These are phyloP conservation scores for Rosa lucieae DNA, from an alignment of 306 rosid species.

Conservation along the genomic window DNA sequence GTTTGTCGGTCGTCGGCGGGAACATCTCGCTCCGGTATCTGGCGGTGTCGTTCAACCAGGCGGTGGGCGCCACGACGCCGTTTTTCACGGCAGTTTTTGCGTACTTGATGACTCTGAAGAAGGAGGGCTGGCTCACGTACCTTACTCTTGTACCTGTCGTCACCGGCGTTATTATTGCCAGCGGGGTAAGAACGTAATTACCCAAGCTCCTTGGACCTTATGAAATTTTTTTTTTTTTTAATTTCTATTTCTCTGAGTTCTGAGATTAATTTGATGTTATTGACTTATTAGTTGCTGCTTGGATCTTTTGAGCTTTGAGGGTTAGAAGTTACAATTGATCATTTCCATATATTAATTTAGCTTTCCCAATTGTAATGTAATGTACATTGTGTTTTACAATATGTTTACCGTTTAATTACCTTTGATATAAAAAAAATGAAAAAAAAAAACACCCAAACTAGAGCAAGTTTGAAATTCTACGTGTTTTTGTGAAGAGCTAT, in stretches of 20 bases:
- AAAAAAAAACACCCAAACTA: no score
- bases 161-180: constrained; percentile 90
- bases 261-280: neutral
- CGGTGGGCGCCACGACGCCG: constrained; percentile 93
- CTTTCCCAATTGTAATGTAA: neutral
- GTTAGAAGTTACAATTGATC: no score
- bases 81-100: constrained; percentile 96
- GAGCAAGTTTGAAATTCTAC: neutral
- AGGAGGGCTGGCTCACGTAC: constrained; percentile 92
- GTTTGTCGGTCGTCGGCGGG: constrained; percentile 91
- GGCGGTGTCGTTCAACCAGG: constrained; percentile 94
- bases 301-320: neutral
- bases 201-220: neutral
- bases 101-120: constrained; percentile 73
- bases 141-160: constrained; percentile 87
- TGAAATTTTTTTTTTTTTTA: neutral
- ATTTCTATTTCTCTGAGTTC: neutral
- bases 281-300: neutral
- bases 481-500: neutral
- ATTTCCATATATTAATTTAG: neutral
- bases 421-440: neutral
- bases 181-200: constrained; percentile 61
- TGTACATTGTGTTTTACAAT: neutral
- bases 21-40: constrained; percentile 84
- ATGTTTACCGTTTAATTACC: neutral